Base-by-base conservation (phyloP, 345 rosid genomes). In the Aquilaria sinensis region DNA sequence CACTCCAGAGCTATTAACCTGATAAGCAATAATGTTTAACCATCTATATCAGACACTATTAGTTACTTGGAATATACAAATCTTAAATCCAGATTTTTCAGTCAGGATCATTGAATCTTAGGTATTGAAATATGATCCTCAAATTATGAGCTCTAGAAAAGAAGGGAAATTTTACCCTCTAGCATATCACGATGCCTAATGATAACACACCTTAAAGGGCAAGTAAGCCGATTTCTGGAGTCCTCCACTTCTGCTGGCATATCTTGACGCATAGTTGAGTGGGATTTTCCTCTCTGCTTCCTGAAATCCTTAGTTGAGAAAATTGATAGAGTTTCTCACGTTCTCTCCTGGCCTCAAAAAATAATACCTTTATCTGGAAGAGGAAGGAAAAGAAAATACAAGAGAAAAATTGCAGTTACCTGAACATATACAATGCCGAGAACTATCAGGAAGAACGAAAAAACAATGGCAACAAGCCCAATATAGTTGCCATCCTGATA, bases 271-370 rank as follows among this genome's bases (percentile, higher is more conserved):
- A 81, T 94, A 94, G 68, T 94, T 94, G 56, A 90, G 80, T 4
- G 99, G 97, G 67, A 94, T 94, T 71, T 94, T 94, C 76, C 99
- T 88, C 87, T 94, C 99, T 53, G 99, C 99, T 82, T 94, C 99
- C 97, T 90, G 92, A 73, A 77, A 83, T 65, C 67, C 68, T 75
- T 82, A 58, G 75, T 69, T 62, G 47, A 63, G 58, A 53, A 37
- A 61, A 64, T 58, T 53, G 67, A 65, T 66, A 62, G 32, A 70
- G 52, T 64, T 68, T 51, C 60, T 64, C 62, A 48, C 64, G 23
- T 23, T 47, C 6, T 46, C 65, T 11, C 10, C 13, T 60, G 16
- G 10, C 31, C 13, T 9, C 3, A 57, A 29, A 57, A 41, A 13
- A 10, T 52, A 5, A 37, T 34, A 62, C 34, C 53, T 47, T 43